Evolutionary conservation across 169 alveolate genomes (phyloP).

Genomic region (Perkinsus olseni): DNA sequence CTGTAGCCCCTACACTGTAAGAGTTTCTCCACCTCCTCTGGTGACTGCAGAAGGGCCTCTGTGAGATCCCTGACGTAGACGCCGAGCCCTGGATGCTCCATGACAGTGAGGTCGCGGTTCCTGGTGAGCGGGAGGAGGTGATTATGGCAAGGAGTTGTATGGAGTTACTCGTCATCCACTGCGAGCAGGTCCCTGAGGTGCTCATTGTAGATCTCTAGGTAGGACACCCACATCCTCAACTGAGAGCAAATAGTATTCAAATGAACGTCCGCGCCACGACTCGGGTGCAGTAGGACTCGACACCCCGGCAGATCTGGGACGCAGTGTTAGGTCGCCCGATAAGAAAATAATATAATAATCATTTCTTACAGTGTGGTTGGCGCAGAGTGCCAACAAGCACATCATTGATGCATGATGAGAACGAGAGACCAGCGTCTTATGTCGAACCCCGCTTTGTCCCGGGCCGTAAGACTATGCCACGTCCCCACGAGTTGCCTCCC

Average conservation of each 20-base stretch:
- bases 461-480: neutral
- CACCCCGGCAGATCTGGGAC: too few species aligned
- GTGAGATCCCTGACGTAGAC: conserved; percentile 25
- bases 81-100: conserved; percentile 26
- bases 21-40: neutral
- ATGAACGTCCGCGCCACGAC: neutral
- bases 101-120: neutral
- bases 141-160: neutral
- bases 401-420: too few species aligned
- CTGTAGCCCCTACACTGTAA: neutral
- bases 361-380: too few species aligned
- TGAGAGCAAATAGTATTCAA: conserved; percentile 32
- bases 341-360: too few species aligned
- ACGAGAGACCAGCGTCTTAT: too few species aligned
- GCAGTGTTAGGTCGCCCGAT: too few species aligned
- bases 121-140: neutral
- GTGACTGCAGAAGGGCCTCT: neutral
- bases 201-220: conserved; percentile 76
- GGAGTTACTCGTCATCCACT: conserved; percentile 14
- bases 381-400: too few species aligned
- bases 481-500: neutral
- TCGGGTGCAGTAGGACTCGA: too few species aligned
- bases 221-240: conserved; percentile 61
- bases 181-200: conserved; percentile 67
- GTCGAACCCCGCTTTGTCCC: too few species aligned